Evolutionary conservation across 495 filamentous ascomycete genomes (phyloP).

Genomic region (Penicillium verhagenii): DNA sequence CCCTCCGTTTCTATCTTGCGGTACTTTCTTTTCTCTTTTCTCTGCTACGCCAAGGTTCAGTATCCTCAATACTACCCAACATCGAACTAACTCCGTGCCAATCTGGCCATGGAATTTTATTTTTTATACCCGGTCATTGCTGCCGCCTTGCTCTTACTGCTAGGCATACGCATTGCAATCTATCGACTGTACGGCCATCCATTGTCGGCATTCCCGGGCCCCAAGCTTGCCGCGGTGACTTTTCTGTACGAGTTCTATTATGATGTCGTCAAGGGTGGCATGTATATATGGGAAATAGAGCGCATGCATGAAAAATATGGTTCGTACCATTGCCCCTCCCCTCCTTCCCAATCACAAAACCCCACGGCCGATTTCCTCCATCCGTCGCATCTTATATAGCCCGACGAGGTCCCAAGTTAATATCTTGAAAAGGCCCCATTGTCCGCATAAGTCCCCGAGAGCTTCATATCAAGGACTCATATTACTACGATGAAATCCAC

Average conservation of each 20-base stretch:
- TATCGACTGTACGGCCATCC: slow-evolving; percentile 42
- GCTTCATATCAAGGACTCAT: slow-evolving; percentile 5
- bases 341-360: neutral
- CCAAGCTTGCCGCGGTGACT: slow-evolving; percentile 44
- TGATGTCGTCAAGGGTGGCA: slow-evolving; percentile 42
- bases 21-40: neutral
- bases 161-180: slow-evolving; percentile 10
- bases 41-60: neutral
- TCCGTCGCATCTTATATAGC: too few relatives aligned
- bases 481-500: slow-evolving; percentile 4
- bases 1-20: neutral
- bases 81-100: too few relatives aligned
- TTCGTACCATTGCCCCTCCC: neutral
- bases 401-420: neutral
- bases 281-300: slow-evolving; percentile 46
- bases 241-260: slow-evolving; percentile 52
- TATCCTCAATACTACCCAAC: neutral
- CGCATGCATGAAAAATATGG: slow-evolving; percentile 49
- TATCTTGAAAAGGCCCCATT: neutral
- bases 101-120: slow-evolving; percentile 12
- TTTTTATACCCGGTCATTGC: neutral
- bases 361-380: neutral
- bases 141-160: neutral
- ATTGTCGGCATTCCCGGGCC: slow-evolving; percentile 45
- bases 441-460: slow-evolving; percentile 7